These are phyloP conservation scores for Serendipita sp. DNA, from an alignment of 768 basidiomycete genomes.

Conservation along the genomic window DNA sequence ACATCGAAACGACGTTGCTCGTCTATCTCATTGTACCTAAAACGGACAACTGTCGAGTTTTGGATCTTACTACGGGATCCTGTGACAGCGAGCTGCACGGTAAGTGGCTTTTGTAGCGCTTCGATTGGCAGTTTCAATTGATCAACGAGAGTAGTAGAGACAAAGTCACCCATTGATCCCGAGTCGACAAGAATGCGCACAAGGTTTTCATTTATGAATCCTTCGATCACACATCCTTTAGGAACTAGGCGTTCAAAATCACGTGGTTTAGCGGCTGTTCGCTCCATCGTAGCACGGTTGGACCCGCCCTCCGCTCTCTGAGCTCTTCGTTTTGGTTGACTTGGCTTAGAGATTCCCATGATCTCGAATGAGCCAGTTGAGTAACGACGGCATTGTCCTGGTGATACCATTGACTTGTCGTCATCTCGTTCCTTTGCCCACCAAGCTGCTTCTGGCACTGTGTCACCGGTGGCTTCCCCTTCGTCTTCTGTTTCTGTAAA, in stretches of 20 bases:
- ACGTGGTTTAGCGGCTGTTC: constrained; percentile 6
- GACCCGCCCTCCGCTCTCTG: not conserved
- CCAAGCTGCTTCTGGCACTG: too few species aligned
- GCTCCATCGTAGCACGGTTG: not conserved
- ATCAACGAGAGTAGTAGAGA: constrained; percentile 5
- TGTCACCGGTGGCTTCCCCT: too few species aligned
- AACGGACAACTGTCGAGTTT: not conserved
- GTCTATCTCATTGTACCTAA: constrained; percentile 9
- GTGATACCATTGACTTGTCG: too few species aligned
- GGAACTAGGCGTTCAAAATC: constrained; percentile 8
- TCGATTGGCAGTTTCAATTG: constrained; percentile 5
- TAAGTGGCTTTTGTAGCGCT: constrained; percentile 4
- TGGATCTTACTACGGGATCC: constrained; percentile 10
- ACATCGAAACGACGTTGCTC: constrained; percentile 3
- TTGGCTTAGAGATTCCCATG: too few species aligned
- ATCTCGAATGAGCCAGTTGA: too few species aligned
- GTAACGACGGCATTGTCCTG: too few species aligned
- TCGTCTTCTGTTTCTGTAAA: too few species aligned
- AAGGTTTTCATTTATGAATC: not conserved
- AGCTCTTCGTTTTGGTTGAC: not conserved
- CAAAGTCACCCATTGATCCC: not conserved
- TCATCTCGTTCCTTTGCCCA: too few species aligned
- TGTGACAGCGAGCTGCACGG: constrained; percentile 10
- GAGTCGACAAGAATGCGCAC: not conserved
- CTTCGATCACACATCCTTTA: not conserved